phyloP scores from a whole-genome alignment of 306 rosid species.

The Arachis hypogaea region DNA sequence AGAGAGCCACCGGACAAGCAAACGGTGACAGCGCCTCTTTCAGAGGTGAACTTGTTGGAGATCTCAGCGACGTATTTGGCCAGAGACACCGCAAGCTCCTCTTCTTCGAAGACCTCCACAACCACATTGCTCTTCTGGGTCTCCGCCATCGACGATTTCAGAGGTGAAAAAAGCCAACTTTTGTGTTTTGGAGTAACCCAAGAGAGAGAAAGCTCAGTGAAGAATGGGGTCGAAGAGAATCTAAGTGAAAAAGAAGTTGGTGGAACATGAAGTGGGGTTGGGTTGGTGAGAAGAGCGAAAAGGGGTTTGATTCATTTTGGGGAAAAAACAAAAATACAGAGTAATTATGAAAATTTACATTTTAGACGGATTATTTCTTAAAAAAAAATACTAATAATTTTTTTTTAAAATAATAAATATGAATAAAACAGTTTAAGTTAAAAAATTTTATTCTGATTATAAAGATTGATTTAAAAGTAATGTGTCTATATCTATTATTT shows the following conservation, averaged over 20 bases:
- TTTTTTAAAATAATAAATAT: no score
- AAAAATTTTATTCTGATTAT: no score
- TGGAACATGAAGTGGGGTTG: no score
- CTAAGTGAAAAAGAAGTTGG: neutral
- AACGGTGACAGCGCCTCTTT: conserved; percentile 79
- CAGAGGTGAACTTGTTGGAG: conserved; percentile 59
- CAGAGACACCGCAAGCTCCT: conserved; percentile 60
- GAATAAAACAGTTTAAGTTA: no score
- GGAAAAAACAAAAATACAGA: no score
- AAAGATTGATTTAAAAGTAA: no score
- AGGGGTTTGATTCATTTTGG: no score
- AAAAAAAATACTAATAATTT: no score
- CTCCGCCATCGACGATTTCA: conserved; percentile 48
- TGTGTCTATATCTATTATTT: no score
- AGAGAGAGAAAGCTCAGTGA: conserved; percentile 17
- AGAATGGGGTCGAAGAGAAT: conserved; percentile 22
- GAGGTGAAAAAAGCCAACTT: neutral
- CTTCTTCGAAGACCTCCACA: conserved; percentile 65
- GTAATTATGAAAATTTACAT: no score
- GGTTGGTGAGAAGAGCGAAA: no score
- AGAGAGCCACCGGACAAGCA: conserved; percentile 94
- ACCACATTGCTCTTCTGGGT: conserved; percentile 43
- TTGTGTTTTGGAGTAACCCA: conserved; percentile 8
- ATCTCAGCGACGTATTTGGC: conserved; percentile 86
- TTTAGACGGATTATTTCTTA: no score